A percentile compares a stretch with the other conserved stretches of the same genome.
These are phyloP conservation scores for Amoebophrya sp. DNA, from an alignment of 169 alveolate genomes.

Conservation along the genomic window DNA sequence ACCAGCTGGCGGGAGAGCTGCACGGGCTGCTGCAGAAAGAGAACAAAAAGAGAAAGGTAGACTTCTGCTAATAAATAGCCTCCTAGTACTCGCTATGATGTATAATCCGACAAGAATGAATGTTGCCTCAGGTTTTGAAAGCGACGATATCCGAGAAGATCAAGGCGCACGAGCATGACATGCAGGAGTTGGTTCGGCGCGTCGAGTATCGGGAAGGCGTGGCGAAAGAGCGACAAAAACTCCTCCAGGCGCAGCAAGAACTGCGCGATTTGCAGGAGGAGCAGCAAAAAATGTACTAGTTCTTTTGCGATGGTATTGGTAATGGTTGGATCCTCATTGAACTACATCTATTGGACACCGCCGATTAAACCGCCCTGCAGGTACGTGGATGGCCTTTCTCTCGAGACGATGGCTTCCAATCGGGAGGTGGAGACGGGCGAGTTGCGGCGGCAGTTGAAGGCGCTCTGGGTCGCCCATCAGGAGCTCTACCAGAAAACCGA, in stretches of 20 bases:
- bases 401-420: not conserved
- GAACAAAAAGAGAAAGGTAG: not conserved
- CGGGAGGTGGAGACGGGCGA: not conserved
- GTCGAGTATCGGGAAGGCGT: not conserved
- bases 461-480: not conserved
- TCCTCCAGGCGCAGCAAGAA: not conserved
- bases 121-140: not conserved
- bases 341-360: too few relatives aligned
- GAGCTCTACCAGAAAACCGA: not conserved
- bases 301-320: too few relatives aligned
- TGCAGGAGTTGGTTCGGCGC: not conserved
- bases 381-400: not conserved
- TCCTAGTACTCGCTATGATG: too few relatives aligned
- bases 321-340: too few relatives aligned
- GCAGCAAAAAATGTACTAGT: not conserved
- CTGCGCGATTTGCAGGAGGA: not conserved
- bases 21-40: not conserved
- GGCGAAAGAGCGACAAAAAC: not conserved
- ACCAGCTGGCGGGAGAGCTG: not conserved
- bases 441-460: not conserved
- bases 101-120: too few relatives aligned
- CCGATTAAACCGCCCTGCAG: too few relatives aligned
- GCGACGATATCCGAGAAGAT: not conserved
- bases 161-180: not conserved
- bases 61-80: too few relatives aligned